Percentiles rank a stretch among this genome's conserved stretches.
These are phyloP conservation scores for Penicillium malachiteum DNA, from an alignment of 495 filamentous ascomycete genomes.

Conservation along the genomic window DNA sequence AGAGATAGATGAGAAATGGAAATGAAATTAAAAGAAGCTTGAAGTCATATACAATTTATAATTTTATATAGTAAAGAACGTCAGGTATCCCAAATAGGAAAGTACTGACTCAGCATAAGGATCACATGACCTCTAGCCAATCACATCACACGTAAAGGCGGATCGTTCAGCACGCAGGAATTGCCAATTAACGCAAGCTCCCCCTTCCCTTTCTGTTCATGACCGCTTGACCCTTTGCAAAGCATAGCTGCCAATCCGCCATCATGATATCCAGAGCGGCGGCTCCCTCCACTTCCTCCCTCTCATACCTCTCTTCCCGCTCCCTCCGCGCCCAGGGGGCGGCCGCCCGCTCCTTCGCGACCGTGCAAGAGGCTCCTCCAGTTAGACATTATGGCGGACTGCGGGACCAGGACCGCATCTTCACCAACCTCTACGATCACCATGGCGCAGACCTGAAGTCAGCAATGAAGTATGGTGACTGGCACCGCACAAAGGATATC, in stretches of 20 bases:
- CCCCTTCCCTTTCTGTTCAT: slow-evolving; percentile 29
- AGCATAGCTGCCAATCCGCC: slow-evolving; percentile 35
- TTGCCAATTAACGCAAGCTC: slow-evolving; percentile 44
- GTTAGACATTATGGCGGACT: slow-evolving; percentile 78
- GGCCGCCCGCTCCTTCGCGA: slow-evolving; percentile 72
- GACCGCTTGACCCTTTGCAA: slow-evolving; percentile 26
- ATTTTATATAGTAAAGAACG: background rate
- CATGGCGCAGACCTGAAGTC: slow-evolving; percentile 86
- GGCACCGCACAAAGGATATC: slow-evolving; percentile 99
- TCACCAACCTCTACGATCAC: slow-evolving; percentile 95
- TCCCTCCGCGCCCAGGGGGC: slow-evolving; percentile 51
- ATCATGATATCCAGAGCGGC: slow-evolving; percentile 54
- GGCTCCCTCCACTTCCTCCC: slow-evolving; percentile 48
- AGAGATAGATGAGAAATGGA: background rate
- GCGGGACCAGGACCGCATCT: slow-evolving; percentile 95
- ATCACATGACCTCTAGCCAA: slow-evolving; percentile 39
- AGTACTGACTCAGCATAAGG: slow-evolving; percentile 18
- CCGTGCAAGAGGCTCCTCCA: slow-evolving; percentile 80
- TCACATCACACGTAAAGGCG: slow-evolving; percentile 41
- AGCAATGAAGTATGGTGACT: slow-evolving; percentile 98
- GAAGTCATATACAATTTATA: background rate
- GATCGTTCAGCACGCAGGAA: slow-evolving; percentile 51
- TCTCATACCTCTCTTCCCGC: slow-evolving; percentile 55
- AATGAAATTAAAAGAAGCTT: background rate
- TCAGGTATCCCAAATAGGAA: slow-evolving; percentile 8